Conservation (phyloP, 2,329 filamentous ascomycete species). For the Penicillium sp. region DNA sequence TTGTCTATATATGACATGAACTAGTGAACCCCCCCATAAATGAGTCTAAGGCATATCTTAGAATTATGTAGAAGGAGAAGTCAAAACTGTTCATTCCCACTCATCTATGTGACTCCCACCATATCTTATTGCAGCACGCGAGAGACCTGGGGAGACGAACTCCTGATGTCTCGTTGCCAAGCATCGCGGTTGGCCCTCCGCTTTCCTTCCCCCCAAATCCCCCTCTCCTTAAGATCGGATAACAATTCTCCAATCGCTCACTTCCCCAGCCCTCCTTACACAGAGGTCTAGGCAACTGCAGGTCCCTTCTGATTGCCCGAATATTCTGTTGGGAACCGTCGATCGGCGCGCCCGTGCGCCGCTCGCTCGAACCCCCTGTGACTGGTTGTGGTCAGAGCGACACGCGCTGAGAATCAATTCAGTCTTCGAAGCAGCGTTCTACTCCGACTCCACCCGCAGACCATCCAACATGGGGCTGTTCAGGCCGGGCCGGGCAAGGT, state of each 20-base stretch:
- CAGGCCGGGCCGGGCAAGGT: constrained; percentile 30
- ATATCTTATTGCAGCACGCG: neutral
- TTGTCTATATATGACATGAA: neutral
- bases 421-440: neutral
- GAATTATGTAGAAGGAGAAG: neutral
- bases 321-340: neutral
- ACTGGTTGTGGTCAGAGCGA: neutral
- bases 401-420: constrained; percentile 4
- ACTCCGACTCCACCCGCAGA: neutral
- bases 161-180: neutral
- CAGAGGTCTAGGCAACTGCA: neutral
- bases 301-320: neutral
- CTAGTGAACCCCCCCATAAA: neutral
- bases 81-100: neutral
- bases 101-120: neutral
- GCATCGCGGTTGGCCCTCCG: constrained; percentile 1
- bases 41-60: neutral
- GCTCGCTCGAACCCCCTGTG: constrained; percentile 11
- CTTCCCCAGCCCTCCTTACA: neutral
- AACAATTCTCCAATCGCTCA: neutral
- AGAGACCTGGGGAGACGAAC: neutral
- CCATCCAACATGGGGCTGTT: constrained; percentile 25
- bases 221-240: neutral
- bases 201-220: neutral
- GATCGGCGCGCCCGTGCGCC: constrained; percentile 24